Evolutionary conservation across 2,329 filamentous ascomycete genomes (phyloP).

Genomic region (Aspergillus arachidicola): DNA sequence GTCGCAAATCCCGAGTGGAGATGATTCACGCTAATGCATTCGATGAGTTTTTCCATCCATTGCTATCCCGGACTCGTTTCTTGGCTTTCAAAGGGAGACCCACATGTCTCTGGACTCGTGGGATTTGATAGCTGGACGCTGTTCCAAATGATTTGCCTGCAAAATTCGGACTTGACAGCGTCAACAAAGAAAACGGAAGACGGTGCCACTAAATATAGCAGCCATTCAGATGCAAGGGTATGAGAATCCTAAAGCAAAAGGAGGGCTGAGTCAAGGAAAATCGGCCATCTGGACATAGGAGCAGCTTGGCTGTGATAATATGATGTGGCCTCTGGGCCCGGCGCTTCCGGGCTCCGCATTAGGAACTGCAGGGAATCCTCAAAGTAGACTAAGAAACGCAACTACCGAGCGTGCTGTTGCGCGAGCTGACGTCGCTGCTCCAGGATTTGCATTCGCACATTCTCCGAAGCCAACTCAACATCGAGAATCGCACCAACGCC

Average conservation of each 20-base stretch:
- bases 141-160: neutral
- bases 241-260: neutral
- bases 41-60: slow-evolving; percentile 10
- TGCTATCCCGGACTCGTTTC: slow-evolving; percentile 1
- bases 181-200: neutral
- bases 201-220: no score
- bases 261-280: neutral
- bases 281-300: neutral
- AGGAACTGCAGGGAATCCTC: neutral
- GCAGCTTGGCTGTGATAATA: neutral
- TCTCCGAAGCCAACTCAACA: slow-evolving; percentile 81
- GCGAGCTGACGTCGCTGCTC: slow-evolving; percentile 56
- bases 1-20: slow-evolving; percentile 2
- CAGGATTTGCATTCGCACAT: slow-evolving; percentile 67
- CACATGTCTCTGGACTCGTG: neutral
- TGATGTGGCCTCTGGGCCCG: neutral
- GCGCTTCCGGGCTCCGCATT: neutral
- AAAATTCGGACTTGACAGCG: neutral
- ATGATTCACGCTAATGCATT: slow-evolving; percentile 1
- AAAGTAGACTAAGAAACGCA: neutral
- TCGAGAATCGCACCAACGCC: slow-evolving; percentile 81
- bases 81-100: neutral
- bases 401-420: slow-evolving; percentile 35
- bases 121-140: neutral
- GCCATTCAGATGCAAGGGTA: neutral